Percentiles rank a stretch among this genome's conserved stretches.
Evolutionary conservation across 2,329 filamentous ascomycete genomes (phyloP).

Genomic region (Chaetomium sp.): DNA sequence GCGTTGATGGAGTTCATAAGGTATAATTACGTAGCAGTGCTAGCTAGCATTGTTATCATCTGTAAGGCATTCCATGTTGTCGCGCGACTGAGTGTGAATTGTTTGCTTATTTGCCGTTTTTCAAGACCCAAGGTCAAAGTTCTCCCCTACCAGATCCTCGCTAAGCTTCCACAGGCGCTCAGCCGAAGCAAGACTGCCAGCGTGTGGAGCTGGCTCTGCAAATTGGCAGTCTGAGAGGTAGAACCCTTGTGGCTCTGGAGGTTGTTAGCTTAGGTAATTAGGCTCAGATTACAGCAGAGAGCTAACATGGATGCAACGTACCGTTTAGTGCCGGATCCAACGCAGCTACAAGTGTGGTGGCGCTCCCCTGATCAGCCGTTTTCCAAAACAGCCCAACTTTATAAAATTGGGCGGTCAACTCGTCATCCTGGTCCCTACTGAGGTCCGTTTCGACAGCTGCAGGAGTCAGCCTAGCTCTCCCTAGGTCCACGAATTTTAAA

Average conservation of each 20-base stretch:
- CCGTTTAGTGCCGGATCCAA: slow-evolving; percentile 33
- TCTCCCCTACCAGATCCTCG: slow-evolving; percentile 35
- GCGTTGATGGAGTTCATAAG: too few relatives aligned
- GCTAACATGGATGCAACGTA: slow-evolving; percentile 7
- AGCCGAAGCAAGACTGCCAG: slow-evolving; percentile 31
- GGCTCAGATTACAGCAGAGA: neutral
- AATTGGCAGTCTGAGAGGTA: slow-evolving; percentile 38
- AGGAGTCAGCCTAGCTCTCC: too few relatives aligned
- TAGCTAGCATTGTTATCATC: too few relatives aligned
- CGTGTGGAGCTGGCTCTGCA: slow-evolving; percentile 26
- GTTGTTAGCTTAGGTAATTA: neutral
- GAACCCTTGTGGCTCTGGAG: slow-evolving; percentile 24
- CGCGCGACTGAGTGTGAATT: too few relatives aligned
- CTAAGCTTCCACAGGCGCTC: slow-evolving; percentile 41
- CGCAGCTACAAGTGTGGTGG: slow-evolving; percentile 37
- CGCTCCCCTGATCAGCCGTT: slow-evolving; percentile 31
- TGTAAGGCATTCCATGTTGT: too few relatives aligned
- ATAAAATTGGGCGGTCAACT: slow-evolving; percentile 25
- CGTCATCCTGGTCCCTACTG: slow-evolving; percentile 31
- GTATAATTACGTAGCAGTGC: too few relatives aligned
- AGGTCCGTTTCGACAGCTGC: slow-evolving; percentile 32
- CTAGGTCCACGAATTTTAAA: neutral
- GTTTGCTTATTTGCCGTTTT: too few relatives aligned
- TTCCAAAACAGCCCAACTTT: slow-evolving; percentile 31
- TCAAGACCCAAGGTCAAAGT: slow-evolving; percentile 17